These are phyloP conservation scores for Mycena capillaripes DNA, from an alignment of 768 basidiomycete genomes.

Conservation along the genomic window DNA sequence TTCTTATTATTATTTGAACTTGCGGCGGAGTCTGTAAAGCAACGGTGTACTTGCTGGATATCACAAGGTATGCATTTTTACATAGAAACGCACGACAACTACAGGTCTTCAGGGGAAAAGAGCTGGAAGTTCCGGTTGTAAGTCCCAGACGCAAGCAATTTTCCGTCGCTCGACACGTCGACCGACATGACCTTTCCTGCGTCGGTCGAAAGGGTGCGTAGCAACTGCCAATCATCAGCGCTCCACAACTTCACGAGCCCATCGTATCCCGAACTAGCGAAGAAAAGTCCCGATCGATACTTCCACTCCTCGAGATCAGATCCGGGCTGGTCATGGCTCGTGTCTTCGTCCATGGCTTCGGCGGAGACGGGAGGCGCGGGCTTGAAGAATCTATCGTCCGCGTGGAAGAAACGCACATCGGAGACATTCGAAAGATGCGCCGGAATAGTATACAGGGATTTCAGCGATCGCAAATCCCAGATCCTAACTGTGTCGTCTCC, in stretches of 20 bases:
- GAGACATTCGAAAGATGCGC: constrained; percentile 96
- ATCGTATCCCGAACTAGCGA: constrained; percentile 95
- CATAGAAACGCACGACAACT: no score
- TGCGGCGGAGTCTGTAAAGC: no score
- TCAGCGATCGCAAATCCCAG: constrained; percentile 97
- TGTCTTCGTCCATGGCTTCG: constrained; percentile 65
- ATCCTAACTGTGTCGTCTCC: constrained; percentile 98
- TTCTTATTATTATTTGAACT: no score
- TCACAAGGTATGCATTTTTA: no score
- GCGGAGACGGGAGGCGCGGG: constrained; percentile 53
- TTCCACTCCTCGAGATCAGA: constrained; percentile 75
- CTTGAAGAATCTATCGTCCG: constrained; percentile 67
- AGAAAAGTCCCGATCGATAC: constrained; percentile 91
- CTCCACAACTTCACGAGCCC: constrained; percentile 97
- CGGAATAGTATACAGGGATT: constrained; percentile 95
- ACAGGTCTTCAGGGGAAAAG: constrained; percentile 83
- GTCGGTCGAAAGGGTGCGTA: constrained; percentile 91
- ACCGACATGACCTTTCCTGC: constrained; percentile 99
- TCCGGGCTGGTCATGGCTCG: constrained; percentile 49
- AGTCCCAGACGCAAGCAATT: constrained; percentile 89
- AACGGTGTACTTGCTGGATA: no score
- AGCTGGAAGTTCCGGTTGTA: constrained; percentile 96
- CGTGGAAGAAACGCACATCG: constrained; percentile 94
- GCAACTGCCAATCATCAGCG: constrained; percentile 97
- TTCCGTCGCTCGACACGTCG: constrained; percentile 88